A percentile compares a stretch with the other conserved stretches of the same genome.
Conservation (phyloP, 2,329 filamentous ascomycete species). For the Paraphoma chrysanthemicola region DNA sequence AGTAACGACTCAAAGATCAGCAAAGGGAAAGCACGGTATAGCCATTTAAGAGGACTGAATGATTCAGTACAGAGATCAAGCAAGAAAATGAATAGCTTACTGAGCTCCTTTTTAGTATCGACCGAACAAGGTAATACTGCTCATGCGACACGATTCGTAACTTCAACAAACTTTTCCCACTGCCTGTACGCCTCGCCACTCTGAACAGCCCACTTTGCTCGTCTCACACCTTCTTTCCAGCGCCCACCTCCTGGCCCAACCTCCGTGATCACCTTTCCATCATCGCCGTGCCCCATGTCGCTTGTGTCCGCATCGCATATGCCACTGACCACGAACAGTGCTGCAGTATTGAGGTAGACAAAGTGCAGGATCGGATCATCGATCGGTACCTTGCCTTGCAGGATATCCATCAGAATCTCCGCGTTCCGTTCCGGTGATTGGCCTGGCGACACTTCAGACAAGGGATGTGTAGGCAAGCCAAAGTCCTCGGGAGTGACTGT, state of each 20-base stretch:
- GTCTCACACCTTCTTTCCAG: constrained; percentile 93
- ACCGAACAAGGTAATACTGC: no score
- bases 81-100: not conserved
- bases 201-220: constrained; percentile 85
- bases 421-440: constrained; percentile 90
- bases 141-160: constrained; percentile 66
- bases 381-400: constrained; percentile 73
- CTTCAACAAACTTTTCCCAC: constrained; percentile 83
- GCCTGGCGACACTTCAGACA: constrained; percentile 80
- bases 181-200: constrained; percentile 86
- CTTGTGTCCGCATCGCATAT: constrained; percentile 84
- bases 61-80: not conserved
- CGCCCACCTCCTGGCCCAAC: constrained; percentile 83
- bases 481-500: constrained; percentile 84
- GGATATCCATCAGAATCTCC: constrained; percentile 76
- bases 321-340: constrained; percentile 83
- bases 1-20: no score
- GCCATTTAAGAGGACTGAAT: no score
- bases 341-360: constrained; percentile 91
- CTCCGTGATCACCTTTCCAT: constrained; percentile 80
- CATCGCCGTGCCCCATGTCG: constrained; percentile 79
- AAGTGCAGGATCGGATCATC: constrained; percentile 91
- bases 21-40: not conserved
- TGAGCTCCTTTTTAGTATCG: not conserved
- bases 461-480: constrained; percentile 75